Conservation (phyloP, 495 filamentous ascomycete genomes). For the Penicillium roqueforti region DNA sequence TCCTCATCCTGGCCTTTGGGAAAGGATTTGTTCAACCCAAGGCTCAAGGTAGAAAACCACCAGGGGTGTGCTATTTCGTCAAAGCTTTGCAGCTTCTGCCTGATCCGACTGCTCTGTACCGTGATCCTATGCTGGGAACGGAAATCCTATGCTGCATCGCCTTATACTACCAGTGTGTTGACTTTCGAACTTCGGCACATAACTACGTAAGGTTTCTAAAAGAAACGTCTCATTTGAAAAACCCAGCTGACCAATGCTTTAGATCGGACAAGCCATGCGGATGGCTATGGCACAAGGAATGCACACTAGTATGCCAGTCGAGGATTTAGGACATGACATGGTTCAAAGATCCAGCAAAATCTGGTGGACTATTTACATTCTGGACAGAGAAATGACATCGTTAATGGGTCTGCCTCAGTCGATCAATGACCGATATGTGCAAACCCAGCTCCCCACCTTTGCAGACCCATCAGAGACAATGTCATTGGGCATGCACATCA, state of each 20-base stretch:
- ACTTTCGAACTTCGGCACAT: slow-evolving; percentile 35
- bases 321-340: slow-evolving; percentile 27
- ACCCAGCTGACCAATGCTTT: slow-evolving; percentile 1
- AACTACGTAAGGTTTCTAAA: slow-evolving; percentile 28
- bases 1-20: slow-evolving; percentile 42
- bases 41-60: slow-evolving; percentile 27
- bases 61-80: slow-evolving; percentile 36
- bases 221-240: no score
- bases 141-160: slow-evolving; percentile 44
- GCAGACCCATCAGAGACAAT: slow-evolving; percentile 28
- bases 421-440: slow-evolving; percentile 35
- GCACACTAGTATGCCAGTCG: slow-evolving; percentile 41
- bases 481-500: slow-evolving; percentile 40
- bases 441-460: slow-evolving; percentile 34
- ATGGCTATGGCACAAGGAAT: slow-evolving; percentile 42
- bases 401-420: slow-evolving; percentile 42
- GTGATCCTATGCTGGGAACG: slow-evolving; percentile 32
- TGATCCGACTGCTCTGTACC: slow-evolving; percentile 30
- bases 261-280: slow-evolving; percentile 45
- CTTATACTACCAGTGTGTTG: slow-evolving; percentile 40
- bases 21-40: slow-evolving; percentile 41
- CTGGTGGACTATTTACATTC: slow-evolving; percentile 46
- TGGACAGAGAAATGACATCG: slow-evolving; percentile 44
- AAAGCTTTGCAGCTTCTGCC: slow-evolving; percentile 40
- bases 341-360: slow-evolving; percentile 40